Evolutionary conservation across 495 filamentous ascomycete genomes (phyloP).

Genomic region (Penicillium samsonianum): DNA sequence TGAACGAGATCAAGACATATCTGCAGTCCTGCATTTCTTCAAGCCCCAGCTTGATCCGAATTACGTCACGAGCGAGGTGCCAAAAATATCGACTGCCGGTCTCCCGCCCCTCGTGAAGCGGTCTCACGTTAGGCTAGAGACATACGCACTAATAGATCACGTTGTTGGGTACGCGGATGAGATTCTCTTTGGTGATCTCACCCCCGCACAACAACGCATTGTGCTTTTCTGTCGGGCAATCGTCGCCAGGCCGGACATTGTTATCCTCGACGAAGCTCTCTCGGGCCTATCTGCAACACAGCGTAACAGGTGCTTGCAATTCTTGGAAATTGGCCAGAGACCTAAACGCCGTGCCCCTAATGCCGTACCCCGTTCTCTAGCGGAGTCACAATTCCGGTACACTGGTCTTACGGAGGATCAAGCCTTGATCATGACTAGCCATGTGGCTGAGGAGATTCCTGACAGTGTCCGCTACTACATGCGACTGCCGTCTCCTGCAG

Average conservation of each 20-base stretch:
- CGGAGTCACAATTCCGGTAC: constrained; percentile 8
- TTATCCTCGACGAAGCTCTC: constrained; percentile 92
- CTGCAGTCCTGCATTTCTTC: constrained; percentile 71
- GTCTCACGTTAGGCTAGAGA: not conserved
- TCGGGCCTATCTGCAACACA: constrained; percentile 82
- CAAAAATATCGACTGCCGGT: constrained; percentile 6
- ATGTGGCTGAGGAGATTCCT: constrained; percentile 88
- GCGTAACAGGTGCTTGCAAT: constrained; percentile 79
- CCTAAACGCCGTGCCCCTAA: not conserved
- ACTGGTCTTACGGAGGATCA: constrained; percentile 60
- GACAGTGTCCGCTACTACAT: constrained; percentile 77
- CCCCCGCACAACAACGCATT: constrained; percentile 78
- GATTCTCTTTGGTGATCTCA: constrained; percentile 69
- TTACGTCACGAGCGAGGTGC: constrained; percentile 16
- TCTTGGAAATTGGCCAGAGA: constrained; percentile 64
- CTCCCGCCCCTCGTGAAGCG: constrained; percentile 21
- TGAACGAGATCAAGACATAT: constrained; percentile 56
- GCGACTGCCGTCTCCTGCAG: constrained; percentile 59
- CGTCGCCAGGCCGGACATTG: constrained; percentile 78
- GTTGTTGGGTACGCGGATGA: constrained; percentile 68
- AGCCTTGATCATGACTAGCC: constrained; percentile 83
- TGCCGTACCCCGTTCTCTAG: not conserved
- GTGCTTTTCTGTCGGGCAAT: constrained; percentile 83
- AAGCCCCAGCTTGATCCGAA: constrained; percentile 67
- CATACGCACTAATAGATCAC: constrained; percentile 24